These are phyloP conservation scores for Musa itinerans DNA, from an alignment of 176 grass and related monocot species.

Conservation along the genomic window DNA sequence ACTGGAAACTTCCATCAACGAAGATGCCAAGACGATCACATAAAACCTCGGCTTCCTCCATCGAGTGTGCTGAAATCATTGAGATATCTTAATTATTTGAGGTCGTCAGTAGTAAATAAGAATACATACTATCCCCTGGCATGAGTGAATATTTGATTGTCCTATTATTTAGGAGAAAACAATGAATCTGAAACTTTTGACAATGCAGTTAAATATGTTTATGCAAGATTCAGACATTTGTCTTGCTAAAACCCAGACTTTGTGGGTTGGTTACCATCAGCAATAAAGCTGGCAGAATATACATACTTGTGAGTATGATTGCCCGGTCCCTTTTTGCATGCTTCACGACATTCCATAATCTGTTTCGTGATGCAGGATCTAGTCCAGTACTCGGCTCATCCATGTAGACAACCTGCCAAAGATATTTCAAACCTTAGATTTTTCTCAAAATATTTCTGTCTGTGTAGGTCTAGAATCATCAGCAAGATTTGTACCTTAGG, in stretches of 20 bases:
- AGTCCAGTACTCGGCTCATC: slow-evolving; percentile 92
- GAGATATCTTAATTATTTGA: slow-evolving; percentile 3
- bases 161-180: too few species aligned
- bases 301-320: slow-evolving; percentile 89
- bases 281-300: neutral
- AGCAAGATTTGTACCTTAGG: slow-evolving; percentile 45
- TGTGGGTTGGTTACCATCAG: neutral
- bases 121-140: neutral
- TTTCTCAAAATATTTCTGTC: neutral
- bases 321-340: slow-evolving; percentile 66
- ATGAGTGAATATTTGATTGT: neutral
- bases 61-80: slow-evolving; percentile 72
- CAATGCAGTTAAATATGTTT: too few species aligned
- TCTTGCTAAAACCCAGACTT: neutral
- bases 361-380: slow-evolving; percentile 56
- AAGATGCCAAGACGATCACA: slow-evolving; percentile 83
- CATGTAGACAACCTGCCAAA: slow-evolving; percentile 77
- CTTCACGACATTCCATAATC: slow-evolving; percentile 79
- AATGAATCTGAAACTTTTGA: too few species aligned
- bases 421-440: neutral
- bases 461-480: neutral
- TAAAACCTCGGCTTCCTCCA: slow-evolving; percentile 83
- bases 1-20: slow-evolving; percentile 62
- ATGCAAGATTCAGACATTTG: neutral
- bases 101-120: neutral